A percentile compares a stretch with the other conserved stretches of the same genome.
These are phyloP conservation scores for Myrica gale DNA, from an alignment of 306 rosid species.

Conservation along the genomic window DNA sequence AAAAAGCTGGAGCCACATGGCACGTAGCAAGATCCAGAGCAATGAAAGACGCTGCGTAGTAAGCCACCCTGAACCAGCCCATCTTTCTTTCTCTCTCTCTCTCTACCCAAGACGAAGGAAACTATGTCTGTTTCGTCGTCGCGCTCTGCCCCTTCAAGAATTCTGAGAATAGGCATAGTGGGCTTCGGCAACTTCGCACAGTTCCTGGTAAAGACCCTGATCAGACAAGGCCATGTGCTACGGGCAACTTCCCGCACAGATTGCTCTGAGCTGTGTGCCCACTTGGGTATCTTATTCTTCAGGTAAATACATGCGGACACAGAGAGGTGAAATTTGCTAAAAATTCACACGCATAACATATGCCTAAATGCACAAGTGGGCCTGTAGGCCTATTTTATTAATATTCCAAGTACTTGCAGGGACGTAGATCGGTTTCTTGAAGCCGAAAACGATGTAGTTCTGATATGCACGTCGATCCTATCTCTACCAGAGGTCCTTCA, in stretches of 20 bases:
- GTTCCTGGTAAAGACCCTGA: conserved; percentile 51
- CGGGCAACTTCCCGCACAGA: conserved; percentile 55
- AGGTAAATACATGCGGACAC: conserved; percentile 25
- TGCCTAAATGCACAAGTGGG: neutral
- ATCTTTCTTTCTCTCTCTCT: neutral
- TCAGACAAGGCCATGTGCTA: conserved; percentile 55
- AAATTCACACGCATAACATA: no score
- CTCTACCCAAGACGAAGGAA: no score
- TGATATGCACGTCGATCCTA: conserved; percentile 59
- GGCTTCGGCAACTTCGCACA: conserved; percentile 58
- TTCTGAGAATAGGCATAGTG: conserved; percentile 52
- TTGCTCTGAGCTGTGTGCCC: conserved; percentile 35
- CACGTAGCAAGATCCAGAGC: no score
- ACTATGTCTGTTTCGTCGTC: conserved; percentile 19
- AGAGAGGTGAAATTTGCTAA: no score
- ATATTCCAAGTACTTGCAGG: conserved; percentile 16
- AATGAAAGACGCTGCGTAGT: neutral
- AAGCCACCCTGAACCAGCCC: neutral
- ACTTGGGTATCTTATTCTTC: conserved; percentile 48
- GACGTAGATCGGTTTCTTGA: conserved; percentile 38
- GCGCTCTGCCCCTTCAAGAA: conserved; percentile 3
- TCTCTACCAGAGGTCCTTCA: conserved; percentile 46
- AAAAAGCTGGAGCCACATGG: no score
- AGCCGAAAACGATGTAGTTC: conserved; percentile 47
- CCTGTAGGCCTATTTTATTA: neutral